These are phyloP conservation scores for Phellopilus nigrolimitatus DNA, from an alignment of 1,284 basidiomycete genomes.

Conservation along the genomic window DNA sequence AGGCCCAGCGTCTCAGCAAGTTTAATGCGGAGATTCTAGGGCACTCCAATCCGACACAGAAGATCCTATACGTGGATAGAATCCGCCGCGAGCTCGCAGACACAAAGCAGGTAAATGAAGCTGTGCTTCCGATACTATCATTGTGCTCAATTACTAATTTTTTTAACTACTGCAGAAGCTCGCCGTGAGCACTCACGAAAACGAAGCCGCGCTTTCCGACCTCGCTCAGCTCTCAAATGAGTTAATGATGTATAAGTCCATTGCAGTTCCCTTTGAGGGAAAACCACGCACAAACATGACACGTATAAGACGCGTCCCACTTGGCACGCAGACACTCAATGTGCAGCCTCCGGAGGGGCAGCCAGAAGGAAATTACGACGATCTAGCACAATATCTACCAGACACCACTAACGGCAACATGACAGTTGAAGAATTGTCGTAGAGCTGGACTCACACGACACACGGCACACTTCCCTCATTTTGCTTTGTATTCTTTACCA, in stretches of 20 bases:
- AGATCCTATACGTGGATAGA: conserved; percentile 69
- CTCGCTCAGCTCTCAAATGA: conserved; percentile 57
- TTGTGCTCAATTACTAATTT: not conserved
- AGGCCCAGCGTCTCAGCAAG: conserved; percentile 57
- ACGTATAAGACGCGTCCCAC: conserved; percentile 51
- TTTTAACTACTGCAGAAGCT: conserved; percentile 43
- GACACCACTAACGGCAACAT: conserved; percentile 6
- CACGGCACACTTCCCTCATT: too few relatives aligned
- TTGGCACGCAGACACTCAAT: conserved; percentile 32
- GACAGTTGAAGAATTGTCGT: conserved; percentile 18
- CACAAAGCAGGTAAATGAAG: conserved; percentile 56
- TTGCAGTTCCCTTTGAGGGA: conserved; percentile 47
- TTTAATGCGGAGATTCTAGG: conserved; percentile 76
- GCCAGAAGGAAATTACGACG: not conserved
- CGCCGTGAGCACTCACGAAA: conserved; percentile 46
- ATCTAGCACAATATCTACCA: conserved; percentile 9
- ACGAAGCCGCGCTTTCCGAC: conserved; percentile 42
- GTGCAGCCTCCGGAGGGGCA: not conserved
- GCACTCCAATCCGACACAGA: conserved; percentile 69
- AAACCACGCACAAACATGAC: conserved; percentile 64
- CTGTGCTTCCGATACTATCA: not conserved
- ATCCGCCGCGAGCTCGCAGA: conserved; percentile 66
- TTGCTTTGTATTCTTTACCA: not conserved
- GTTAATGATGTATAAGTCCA: conserved; percentile 65
- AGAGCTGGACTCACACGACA: not conserved